Conservation (phyloP, 768 basidiomycete species). For the Lactarius indigo region DNA sequence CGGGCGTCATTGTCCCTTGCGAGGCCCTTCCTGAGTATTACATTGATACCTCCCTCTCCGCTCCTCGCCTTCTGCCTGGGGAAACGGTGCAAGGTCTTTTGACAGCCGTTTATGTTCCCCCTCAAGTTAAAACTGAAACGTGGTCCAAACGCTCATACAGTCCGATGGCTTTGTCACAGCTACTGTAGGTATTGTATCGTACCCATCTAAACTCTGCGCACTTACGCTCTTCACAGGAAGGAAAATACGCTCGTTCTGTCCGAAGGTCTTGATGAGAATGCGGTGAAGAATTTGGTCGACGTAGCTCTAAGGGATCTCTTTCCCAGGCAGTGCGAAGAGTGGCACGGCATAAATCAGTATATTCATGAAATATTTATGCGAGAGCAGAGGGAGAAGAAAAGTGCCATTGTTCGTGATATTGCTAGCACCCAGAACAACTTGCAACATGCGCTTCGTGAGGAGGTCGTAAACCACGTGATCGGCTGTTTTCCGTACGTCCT, state of each 20-base stretch:
- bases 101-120: not conserved
- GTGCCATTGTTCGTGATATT: not conserved
- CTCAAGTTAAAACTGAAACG: not conserved
- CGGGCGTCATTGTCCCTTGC: not conserved
- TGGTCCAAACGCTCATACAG: not conserved
- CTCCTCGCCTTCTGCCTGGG: conserved; percentile 15
- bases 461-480: not conserved
- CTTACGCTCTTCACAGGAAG: not conserved
- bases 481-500: conserved; percentile 4
- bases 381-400: not conserved
- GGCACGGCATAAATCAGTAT: not conserved
- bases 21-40: not conserved
- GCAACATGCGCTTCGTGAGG: not conserved
- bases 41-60: not conserved
- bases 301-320: not conserved
- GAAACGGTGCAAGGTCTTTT: conserved; percentile 26
- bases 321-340: not conserved
- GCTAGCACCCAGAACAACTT: not conserved
- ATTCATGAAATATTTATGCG: not conserved
- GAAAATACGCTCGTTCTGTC: not conserved
- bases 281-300: not conserved
- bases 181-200: not conserved
- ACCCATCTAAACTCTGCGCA: not conserved
- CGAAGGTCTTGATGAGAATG: not conserved
- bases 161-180: not conserved